Evolutionary conservation across 305 asterid genomes (phyloP), one percentile per base, ranked within the genome.

Genomic region (Solanum hybrid): DNA sequence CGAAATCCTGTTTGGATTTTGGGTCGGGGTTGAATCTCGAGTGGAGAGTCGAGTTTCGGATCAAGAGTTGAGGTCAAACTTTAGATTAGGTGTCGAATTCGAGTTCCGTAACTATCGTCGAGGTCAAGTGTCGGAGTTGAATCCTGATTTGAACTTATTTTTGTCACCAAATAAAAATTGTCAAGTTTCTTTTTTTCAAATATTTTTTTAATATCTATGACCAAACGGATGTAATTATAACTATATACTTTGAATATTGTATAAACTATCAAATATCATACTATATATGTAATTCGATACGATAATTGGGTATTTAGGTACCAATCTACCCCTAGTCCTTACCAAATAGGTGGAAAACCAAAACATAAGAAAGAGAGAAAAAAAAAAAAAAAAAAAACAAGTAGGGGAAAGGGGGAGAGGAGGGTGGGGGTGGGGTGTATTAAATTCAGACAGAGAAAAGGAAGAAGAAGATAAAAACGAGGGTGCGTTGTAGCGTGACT

Each of bases 401-500:
- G 77, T 6, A 29, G 34, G 11, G 22, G 10, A 1, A 1, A 7
- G 11, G 2, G 26, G 26, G 72, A 7, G 72, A 61, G 72, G 7
- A 9, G 36, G 0, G 79, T 68, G 29, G 73, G 26, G 27, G 73
- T 65, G 27, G 24, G 70, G 72, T 61, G 72, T 26, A 81, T 13
- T 39, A 24, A 39, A 81, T 81, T 26, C 5, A 14, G 87, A 81
- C 70, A 39, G 87, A 26, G 70, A 81, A 37, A 37, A 37, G 32
- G 38, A 24, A 39, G 87, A 38, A 81, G 87, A 88, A 88, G 85
- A 87, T 87, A 70, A 36, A 88, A 75, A 78, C 68, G 34, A 91
- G 94, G 91, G 90, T 89, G 92, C 92, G 91, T 89, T 88, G 92
- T 88, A 91, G 95, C 92, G 95, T 91, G 94, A 92, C 94, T 92